phyloP scores from a whole-genome alignment of 306 rosid species.

The Alnus glutinosa region DNA sequence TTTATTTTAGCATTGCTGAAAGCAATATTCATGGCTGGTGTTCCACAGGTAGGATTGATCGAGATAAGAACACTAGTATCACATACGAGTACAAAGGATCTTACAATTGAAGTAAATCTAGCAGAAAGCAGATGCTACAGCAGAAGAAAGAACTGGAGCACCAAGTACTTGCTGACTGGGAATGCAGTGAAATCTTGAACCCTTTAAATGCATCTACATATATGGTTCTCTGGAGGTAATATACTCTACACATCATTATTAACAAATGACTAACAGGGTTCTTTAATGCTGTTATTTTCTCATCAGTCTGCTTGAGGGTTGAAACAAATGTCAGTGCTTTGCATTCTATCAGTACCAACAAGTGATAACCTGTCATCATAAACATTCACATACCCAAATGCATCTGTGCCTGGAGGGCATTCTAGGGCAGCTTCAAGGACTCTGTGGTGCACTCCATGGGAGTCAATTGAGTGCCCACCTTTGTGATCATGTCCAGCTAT shows the following conservation, averaged over 20 bases:
- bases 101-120: background rate
- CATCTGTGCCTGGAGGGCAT: slow-evolving; percentile 77
- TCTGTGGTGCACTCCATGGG: slow-evolving; percentile 82
- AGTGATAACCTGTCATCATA: slow-evolving; percentile 65
- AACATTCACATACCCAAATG: slow-evolving; percentile 71
- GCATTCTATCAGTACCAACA: slow-evolving; percentile 67
- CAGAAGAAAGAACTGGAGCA: background rate
- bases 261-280: slow-evolving; percentile 15
- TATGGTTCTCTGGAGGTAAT: background rate
- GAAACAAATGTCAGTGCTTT: slow-evolving; percentile 60
- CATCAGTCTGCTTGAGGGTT: slow-evolving; percentile 32
- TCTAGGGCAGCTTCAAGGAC: slow-evolving; percentile 92
- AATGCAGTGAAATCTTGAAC: background rate
- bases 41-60: background rate
- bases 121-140: background rate
- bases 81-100: background rate
- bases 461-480: slow-evolving; percentile 80
- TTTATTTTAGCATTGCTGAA: background rate
- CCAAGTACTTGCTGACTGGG: background rate
- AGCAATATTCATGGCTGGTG: background rate
- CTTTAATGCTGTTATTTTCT: background rate
- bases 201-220: background rate
- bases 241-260: slow-evolving; percentile 10
- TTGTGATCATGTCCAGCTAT: slow-evolving; percentile 82
- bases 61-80: background rate